Conservation (phyloP, 305 asterid genomes). For the Fraxinus floribunda region DNA sequence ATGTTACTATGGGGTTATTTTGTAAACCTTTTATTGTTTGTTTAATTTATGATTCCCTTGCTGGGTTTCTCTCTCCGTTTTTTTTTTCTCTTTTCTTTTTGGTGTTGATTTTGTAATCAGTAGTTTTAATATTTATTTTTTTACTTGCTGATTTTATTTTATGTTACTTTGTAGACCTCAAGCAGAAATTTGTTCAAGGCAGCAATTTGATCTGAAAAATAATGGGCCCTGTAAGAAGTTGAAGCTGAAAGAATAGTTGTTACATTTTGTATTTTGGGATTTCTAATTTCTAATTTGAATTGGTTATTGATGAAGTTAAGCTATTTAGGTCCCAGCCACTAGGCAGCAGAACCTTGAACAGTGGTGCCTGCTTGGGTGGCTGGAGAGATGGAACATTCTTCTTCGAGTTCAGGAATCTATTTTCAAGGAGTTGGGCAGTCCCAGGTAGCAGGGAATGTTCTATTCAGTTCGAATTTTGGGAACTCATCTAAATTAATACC, state of each 20-base stretch:
- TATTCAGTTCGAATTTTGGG: constrained; percentile 63
- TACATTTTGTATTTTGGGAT: neutral
- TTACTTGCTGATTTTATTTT: neutral
- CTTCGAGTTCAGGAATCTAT: constrained; percentile 82
- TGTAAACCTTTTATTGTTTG: neutral
- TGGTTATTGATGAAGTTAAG: neutral
- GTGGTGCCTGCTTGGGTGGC: constrained; percentile 69
- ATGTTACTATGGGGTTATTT: neutral
- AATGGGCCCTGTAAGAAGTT: neutral
- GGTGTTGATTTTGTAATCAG: neutral
- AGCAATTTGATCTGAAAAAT: neutral
- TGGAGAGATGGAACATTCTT: constrained; percentile 74
- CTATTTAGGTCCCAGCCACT: constrained; percentile 48
- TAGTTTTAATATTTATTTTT: neutral
- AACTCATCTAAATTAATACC: constrained; percentile 57
- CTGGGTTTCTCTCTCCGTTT: neutral
- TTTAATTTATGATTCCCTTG: neutral
- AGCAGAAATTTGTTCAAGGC: neutral
- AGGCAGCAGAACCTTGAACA: constrained; percentile 42
- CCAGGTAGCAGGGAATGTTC: constrained; percentile 60
- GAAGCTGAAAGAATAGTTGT: neutral
- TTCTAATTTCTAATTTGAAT: neutral
- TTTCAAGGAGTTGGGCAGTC: constrained; percentile 76
- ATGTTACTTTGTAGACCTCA: neutral
- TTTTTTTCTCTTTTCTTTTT: neutral